Base-by-base conservation (phyloP, 345 rosid genomes). In the Adansonia digitata region DNA sequence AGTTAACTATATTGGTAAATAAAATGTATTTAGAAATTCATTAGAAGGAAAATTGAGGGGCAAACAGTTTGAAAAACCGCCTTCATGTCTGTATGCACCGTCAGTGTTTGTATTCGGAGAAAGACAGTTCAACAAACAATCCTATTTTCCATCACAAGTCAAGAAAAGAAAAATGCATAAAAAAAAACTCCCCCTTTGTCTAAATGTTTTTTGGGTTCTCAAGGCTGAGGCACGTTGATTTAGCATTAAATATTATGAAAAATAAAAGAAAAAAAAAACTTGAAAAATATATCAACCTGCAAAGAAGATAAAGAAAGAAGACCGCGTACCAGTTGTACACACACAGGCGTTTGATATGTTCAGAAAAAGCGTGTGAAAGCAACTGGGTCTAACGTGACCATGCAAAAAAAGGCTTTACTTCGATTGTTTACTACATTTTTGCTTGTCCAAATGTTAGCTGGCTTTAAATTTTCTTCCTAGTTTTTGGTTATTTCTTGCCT, bases 321-420 rank as follows among this genome's bases (percentile, higher is more conserved):
- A 49, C 55, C 74, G 82, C 69, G 69, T 56, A 27, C 45, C 73
- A 56, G 76, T 18, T 64, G 61, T 64, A 53, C 15, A 67, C 76
- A 72, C 55, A 29, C 79, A 71, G 74, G 69, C 77, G 49, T 59
- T 4, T 11, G 27, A 15, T 57, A 63, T 49, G n/a, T n/a, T n/a
- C 6, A 12, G 11, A 27, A 57, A 17, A 64, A 45, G 26, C 53
- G 77, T 76, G 82, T 80, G 82, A 72, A 76, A 51, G 18, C 76
- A 53, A 55, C 49, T 52, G 69, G 57, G 37, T 29, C 52, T 49
- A 73, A 78, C 74, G 55, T 67, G 77, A 67, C 42, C 78, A 61
- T 72, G 82, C 74, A 64, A 72, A 56, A 40, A 45, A 39, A 22
- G 17, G 48, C 3, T 40, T 43, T 13, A 29, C 62, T 20, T 24